These are phyloP conservation scores for Clathrus columnatus DNA, from an alignment of 768 basidiomycete genomes.

Conservation along the genomic window DNA sequence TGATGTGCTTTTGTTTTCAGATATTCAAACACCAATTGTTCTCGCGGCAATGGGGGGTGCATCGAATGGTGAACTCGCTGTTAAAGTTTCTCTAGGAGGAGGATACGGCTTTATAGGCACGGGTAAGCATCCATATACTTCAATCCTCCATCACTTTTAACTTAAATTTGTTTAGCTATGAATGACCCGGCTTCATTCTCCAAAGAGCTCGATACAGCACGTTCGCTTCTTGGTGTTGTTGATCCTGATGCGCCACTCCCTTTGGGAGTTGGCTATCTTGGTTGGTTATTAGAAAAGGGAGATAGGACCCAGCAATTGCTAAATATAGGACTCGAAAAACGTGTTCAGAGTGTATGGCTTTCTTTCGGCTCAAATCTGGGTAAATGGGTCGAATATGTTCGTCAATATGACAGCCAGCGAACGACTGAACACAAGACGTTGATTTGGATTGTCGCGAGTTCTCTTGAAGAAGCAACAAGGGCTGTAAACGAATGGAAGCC, in stretches of 20 bases:
- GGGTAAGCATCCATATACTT: slow-evolving; percentile 29
- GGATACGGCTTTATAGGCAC: slow-evolving; percentile 71
- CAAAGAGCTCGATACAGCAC: neutral
- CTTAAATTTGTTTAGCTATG: neutral
- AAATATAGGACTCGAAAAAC: slow-evolving; percentile 40
- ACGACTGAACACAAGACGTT: slow-evolving; percentile 31
- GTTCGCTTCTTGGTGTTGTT: neutral
- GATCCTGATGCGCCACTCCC: slow-evolving; percentile 39
- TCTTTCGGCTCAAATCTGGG: slow-evolving; percentile 54
- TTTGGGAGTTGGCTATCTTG: slow-evolving; percentile 66
- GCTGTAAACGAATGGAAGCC: slow-evolving; percentile 61
- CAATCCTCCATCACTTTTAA: neutral
- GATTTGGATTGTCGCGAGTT: slow-evolving; percentile 56
- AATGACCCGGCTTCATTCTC: neutral
- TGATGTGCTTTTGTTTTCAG: no score
- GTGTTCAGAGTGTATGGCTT: slow-evolving; percentile 65
- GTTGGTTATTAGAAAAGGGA: slow-evolving; percentile 55
- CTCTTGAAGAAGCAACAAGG: slow-evolving; percentile 46
- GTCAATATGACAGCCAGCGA: slow-evolving; percentile 35
- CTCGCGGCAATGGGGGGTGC: slow-evolving; percentile 66
- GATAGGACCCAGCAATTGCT: slow-evolving; percentile 32
- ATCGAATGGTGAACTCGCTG: slow-evolving; percentile 50
- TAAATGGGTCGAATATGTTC: slow-evolving; percentile 54
- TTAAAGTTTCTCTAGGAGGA: slow-evolving; percentile 55
- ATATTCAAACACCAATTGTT: slow-evolving; percentile 50